Base-by-base conservation (phyloP, 345 rosid species). In the Mallotus nudiflorus region DNA sequence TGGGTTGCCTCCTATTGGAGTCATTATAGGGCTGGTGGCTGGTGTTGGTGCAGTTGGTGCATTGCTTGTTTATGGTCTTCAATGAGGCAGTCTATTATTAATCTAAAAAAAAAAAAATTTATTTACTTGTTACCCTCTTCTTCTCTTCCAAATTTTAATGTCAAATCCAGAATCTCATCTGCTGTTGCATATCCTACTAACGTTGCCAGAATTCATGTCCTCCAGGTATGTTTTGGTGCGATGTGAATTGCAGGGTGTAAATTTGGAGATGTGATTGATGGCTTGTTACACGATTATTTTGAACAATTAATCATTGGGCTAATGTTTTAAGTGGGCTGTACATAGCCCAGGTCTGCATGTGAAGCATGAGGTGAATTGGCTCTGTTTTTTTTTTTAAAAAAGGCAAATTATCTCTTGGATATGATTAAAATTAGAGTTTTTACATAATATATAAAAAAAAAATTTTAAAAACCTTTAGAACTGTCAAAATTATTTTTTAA, bases 11-110 rank as follows among this genome's bases (percentile, higher is more conserved):
- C 98, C 98, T 0, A 74, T 89, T 14, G 97, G 97, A 35, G 98
- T 93, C 61, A 81, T 93, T 54, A 68, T 91, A 3, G 98, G 98
- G 1, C 81, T 93, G 70, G 45, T 88, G 19, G 97, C 85, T 33
- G 98, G 98, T 70, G 42, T 93, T 42, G 97, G 87, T 60, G 98
- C 76, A n/a, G 91, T 91, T 66, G 96, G 87, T 28, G 98, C 98
- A 45, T 71, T 93, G 78, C 98, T 93, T 68, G 87, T 89, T 50
- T 93, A 89, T 80, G 97, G 98, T 65, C 96, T 91, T 77, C 98
- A 93, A 68, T 91, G 74, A 86, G 27, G 49, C 31, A 12, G 29
- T 39, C 50, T 48, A 10, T 33, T 61, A 27, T 28, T 46, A n/a
- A 16, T 2, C 9, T 42, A 25, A 46, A 7, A 48, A 5, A 53